phyloP scores from a whole-genome alignment of 1,139 yeast genomes.

The Blastobotrys buckinghamii region DNA sequence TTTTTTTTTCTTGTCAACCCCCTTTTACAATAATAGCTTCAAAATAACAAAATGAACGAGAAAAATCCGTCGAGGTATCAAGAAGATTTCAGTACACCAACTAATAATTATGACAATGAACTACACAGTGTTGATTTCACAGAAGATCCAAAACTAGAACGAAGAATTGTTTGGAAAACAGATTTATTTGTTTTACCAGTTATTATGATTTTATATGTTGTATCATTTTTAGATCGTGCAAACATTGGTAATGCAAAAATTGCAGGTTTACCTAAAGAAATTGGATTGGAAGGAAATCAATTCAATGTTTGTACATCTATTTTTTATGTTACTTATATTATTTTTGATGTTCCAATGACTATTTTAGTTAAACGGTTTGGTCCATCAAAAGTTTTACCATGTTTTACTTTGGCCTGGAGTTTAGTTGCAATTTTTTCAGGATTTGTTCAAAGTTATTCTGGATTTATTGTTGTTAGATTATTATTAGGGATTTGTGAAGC shows the following conservation, averaged over 20 bases:
- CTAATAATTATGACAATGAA: too few relatives aligned
- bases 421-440: constrained; percentile 55
- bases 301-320: constrained; percentile 27
- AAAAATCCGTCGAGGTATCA: too few relatives aligned
- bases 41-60: not conserved
- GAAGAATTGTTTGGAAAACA: constrained; percentile 36
- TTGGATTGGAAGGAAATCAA: constrained; percentile 41
- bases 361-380: constrained; percentile 35
- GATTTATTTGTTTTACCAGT: constrained; percentile 66
- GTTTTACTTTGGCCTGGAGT: constrained; percentile 50
- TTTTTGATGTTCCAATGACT: constrained; percentile 30
- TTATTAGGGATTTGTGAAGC: constrained; percentile 53
- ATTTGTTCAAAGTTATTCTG: constrained; percentile 41
- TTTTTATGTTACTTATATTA: constrained; percentile 30
- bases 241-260: constrained; percentile 59
- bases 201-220: constrained; percentile 59
- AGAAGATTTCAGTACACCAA: too few relatives aligned
- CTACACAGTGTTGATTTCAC: too few relatives aligned
- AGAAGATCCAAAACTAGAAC: constrained; percentile 1
- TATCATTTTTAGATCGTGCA: constrained; percentile 66
- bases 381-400: constrained; percentile 41
- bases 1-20: too few relatives aligned
- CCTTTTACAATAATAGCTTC: too few relatives aligned
- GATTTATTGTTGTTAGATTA: constrained; percentile 43
- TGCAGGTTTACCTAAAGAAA: constrained; percentile 50